Evolutionary conservation across 2,329 filamentous ascomycete species (phyloP).

Genomic region (Pleomassaria siparia): DNA sequence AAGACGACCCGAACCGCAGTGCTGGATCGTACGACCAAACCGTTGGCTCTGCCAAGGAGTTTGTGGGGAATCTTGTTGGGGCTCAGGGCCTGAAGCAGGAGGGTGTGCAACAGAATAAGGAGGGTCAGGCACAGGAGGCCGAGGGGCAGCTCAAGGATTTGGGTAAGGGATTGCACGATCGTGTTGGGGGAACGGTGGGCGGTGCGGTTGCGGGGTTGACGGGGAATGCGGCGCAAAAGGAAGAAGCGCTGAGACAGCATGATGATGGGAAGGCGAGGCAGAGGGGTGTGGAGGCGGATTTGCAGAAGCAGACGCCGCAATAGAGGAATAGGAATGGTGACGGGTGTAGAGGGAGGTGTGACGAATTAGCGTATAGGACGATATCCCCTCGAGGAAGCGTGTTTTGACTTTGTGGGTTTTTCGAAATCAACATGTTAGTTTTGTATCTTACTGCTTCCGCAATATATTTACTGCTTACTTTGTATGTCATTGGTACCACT

Average conservation of each 20-base stretch:
- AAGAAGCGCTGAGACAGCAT: conserved; percentile 68
- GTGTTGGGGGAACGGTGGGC: conserved; percentile 70
- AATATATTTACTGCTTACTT: no score
- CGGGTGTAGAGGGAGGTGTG: neutral
- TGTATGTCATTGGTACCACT: no score
- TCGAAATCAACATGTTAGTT: no score
- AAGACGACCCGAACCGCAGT: conserved; percentile 71
- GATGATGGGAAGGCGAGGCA: conserved; percentile 83
- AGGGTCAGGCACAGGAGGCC: conserved; percentile 80
- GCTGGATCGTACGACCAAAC: conserved; percentile 85
- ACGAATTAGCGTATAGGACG: neutral
- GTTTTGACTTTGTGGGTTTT: no score
- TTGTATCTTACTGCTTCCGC: no score
- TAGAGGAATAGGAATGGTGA: neutral
- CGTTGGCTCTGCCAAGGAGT: conserved; percentile 81
- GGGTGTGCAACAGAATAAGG: conserved; percentile 75
- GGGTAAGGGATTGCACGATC: conserved; percentile 59
- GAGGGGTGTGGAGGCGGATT: conserved; percentile 78
- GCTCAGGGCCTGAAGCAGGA: conserved; percentile 72
- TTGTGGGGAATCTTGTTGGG: conserved; percentile 73
- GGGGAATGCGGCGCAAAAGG: conserved; percentile 67
- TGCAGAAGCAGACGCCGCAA: conserved; percentile 64
- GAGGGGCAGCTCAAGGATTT: conserved; percentile 78
- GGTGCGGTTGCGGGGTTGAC: conserved; percentile 70
- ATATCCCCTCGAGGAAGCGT: no score